Evolutionary conservation across 768 basidiomycete genomes (phyloP).

Genomic region (Tremella fuciformis): DNA sequence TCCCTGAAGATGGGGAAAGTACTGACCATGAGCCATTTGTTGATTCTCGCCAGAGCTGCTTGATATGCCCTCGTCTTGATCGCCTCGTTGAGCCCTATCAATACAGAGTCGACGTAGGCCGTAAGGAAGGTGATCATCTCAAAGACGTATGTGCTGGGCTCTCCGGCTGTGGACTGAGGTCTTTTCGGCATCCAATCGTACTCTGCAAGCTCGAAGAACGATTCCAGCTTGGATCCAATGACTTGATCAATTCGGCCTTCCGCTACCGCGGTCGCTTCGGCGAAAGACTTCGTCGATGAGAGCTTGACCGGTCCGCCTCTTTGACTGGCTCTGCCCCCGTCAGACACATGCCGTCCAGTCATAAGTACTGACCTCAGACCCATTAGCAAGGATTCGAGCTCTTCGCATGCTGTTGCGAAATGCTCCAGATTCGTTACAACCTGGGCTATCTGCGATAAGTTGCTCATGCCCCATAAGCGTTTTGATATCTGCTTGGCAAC

Average conservation of each 20-base stretch:
- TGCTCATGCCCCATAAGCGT: conserved; percentile 70
- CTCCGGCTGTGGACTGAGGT: conserved; percentile 57
- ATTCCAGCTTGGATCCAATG: conserved; percentile 87
- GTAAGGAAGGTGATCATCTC: conserved; percentile 95
- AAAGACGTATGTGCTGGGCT: conserved; percentile 89
- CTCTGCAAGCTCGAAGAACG: conserved; percentile 91
- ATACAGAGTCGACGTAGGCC: conserved; percentile 75
- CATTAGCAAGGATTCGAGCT: conserved; percentile 79
- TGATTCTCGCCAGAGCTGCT: conserved; percentile 82
- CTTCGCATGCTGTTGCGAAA: conserved; percentile 77
- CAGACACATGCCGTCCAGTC: not conserved
- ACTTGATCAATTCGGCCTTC: conserved; percentile 72
- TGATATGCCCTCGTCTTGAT: conserved; percentile 89
- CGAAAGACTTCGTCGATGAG: conserved; percentile 63
- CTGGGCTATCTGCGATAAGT: conserved; percentile 85
- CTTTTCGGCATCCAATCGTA: conserved; percentile 77
- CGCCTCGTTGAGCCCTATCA: conserved; percentile 72
- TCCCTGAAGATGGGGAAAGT: not conserved
- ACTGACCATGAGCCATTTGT: conserved; percentile 80
- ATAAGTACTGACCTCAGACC: conserved; percentile 62
- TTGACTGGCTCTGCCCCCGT: conserved; percentile 65
- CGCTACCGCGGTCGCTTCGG: conserved; percentile 65
- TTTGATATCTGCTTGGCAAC: conserved; percentile 73
- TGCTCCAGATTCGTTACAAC: conserved; percentile 90
- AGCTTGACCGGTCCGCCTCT: conserved; percentile 77